Conservation (phyloP, 2,329 filamentous ascomycete species). For the Chalara sp. region DNA sequence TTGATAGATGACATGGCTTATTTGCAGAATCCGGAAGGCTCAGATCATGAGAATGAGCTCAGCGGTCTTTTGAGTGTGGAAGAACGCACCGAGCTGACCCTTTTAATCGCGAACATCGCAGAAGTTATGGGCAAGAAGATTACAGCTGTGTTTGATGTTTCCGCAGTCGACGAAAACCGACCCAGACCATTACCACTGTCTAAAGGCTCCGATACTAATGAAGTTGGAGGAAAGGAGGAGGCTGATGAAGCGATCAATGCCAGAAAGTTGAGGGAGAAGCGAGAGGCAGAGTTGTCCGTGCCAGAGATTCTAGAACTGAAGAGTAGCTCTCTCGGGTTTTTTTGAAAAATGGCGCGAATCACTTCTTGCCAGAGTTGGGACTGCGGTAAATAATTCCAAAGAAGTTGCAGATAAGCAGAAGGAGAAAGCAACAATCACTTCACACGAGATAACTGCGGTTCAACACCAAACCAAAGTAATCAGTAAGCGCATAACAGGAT, state of each 20-base stretch:
- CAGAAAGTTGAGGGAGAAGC: conserved; percentile 24
- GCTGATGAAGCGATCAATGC: conserved; percentile 25
- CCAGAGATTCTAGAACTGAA: conserved; percentile 57
- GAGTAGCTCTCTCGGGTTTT: conserved; percentile 57
- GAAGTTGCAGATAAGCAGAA: conserved; percentile 30
- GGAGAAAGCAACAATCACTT: conserved; percentile 14
- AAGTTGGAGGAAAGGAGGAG: conserved; percentile 21
- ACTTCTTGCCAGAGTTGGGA: conserved; percentile 63
- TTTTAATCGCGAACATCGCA: conserved; percentile 44
- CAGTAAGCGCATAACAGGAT: background rate
- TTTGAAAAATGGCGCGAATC: conserved; percentile 76
- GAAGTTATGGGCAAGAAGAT: conserved; percentile 49
- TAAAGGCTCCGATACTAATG: conserved; percentile 30
- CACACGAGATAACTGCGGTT: background rate
- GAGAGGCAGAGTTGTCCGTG: conserved; percentile 42
- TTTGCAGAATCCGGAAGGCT: too few relatives aligned
- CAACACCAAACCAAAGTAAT: background rate
- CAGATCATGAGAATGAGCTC: conserved; percentile 20
- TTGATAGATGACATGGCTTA: too few relatives aligned
- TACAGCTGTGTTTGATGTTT: conserved; percentile 41
- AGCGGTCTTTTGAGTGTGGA: conserved; percentile 22
- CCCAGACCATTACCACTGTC: conserved; percentile 23
- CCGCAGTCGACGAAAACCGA: conserved; percentile 19
- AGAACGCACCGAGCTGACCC: conserved; percentile 38
- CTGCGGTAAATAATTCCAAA: conserved; percentile 52